Evolutionary conservation across 176 grass and related monocot genomes (phyloP), one percentile per base, ranked within the genome.

Genomic region (Triticum monococcum): DNA sequence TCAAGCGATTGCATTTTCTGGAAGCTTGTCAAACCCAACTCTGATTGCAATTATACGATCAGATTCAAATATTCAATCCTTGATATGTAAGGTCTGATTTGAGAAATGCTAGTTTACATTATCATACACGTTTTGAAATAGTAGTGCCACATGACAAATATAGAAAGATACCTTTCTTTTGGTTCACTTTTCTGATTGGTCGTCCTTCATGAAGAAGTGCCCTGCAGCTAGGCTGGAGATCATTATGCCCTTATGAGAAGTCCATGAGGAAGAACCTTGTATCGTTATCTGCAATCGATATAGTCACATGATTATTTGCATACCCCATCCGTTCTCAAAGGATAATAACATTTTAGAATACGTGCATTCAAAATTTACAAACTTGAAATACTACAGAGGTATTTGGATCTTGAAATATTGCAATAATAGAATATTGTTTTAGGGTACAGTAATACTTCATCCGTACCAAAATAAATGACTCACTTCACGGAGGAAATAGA

Each of bases 1-100:
- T 48, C 31, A 70, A 54, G 46, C 28, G 30, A 24, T 50, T 74
- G 56, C 17, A 43, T 48, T 81, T 81, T 80, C 37, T 86, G 57
- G 35, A 40, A 35, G 71, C 71, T 86, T 48, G 78, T 77, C 88
- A 86, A 86, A 89, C 68, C n/a, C 46, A 85, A 35, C 24, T 64
- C 62, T 64, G 4, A 23, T 37, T 68, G 73, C 16, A 69, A 18
- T 63, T 52, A 48, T 46, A 18, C 24, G 9, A 38, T 22, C n/a
- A 3, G 37, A 72, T 70, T 83, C 68, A 59, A 72, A 14, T 37
- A 72, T 56, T 83, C 68, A 59, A 72, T 14, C n/a, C 48, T 41
- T 83, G 37, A 28, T 83, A 28, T 83, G 18, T 26, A 72, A 83
- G n/a, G n/a, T 23, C 22, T 32, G 12, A 17, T 36, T 60, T 52